Base-by-base conservation (phyloP, 2,329 filamentous ascomycete genomes). In the Venturia oleaginea region DNA sequence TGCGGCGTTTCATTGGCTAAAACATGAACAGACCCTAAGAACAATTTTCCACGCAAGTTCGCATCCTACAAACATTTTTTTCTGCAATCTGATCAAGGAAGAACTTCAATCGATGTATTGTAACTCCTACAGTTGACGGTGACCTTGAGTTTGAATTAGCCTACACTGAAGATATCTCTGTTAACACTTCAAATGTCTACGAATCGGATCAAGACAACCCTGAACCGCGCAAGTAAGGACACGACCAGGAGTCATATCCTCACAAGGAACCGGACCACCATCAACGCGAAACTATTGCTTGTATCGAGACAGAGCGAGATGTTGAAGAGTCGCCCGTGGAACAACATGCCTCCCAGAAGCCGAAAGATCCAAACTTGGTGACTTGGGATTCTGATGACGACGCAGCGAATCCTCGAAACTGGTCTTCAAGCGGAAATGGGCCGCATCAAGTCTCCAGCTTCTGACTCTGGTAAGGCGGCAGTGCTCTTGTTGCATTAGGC, bases 311-410 rank as follows among this genome's bases (percentile, higher is more conserved):
- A 27, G 43, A 17, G 24, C 8, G n/a, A 48, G 19, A 48, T 48
- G 13, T 24, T 7, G 43, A 24, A 13, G 13, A 24, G 43, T n/a
- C 19, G 43, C 13, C 43, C 8, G 43, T 24, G 43, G 43, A 48
- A 48, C 22, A 48, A n/a, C 22, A 10, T 24, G 3, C 55, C 19
- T 22, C 55, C 6, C 4, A 22, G 17, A 48, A 24, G 8, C 11
- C 19, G 24, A 19, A 40, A 48, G 43, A 48, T n/a, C 43, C n/a
- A 17, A 48, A 24, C 30, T 22, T 64, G 73, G 77, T 81, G 1
- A 76, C 75, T 1, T 81, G 78, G 78, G 78, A 80, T 63, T 74
- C 74, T 1, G 72, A 76, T 4, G 72, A 78, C 34, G 79, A 81
- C 65, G 76, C 76, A 13, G 71, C 70, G 27, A 81, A 81, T 61